A percentile compares a stretch with the other conserved stretches of the same genome.
Evolutionary conservation across 768 basidiomycete species (phyloP).

Genomic region (Pisolithus orientalis): DNA sequence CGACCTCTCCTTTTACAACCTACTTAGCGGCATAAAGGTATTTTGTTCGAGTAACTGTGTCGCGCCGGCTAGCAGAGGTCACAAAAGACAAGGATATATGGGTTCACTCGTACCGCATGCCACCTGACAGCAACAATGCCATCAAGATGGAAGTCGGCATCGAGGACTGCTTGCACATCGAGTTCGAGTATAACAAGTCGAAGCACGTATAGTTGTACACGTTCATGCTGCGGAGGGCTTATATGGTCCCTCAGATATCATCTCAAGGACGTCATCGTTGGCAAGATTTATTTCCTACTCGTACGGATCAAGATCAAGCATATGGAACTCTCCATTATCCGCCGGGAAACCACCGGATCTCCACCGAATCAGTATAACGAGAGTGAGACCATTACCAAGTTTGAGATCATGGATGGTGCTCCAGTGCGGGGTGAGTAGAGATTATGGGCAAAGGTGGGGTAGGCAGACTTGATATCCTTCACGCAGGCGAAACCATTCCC

Average conservation of each 20-base stretch:
- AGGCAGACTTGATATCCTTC: neutral
- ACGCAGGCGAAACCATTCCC: constrained; percentile 90
- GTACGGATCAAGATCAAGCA: constrained; percentile 99
- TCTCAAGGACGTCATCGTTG: constrained; percentile 97
- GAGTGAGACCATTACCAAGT: constrained; percentile 98
- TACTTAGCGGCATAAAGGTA: constrained; percentile 49
- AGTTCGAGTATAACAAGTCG: constrained; percentile 99
- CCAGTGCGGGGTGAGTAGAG: constrained; percentile 76
- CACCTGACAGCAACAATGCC: constrained; percentile 94
- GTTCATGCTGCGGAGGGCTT: constrained; percentile 1
- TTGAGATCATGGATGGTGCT: constrained; percentile 98
- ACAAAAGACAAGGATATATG: constrained; percentile 90
- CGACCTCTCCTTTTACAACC: neutral
- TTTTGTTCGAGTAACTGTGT: constrained; percentile 85
- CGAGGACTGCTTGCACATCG: constrained; percentile 97
- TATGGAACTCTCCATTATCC: constrained; percentile 98
- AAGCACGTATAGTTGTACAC: constrained; percentile 53
- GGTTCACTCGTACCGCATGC: constrained; percentile 99
- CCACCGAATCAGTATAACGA: constrained; percentile 99
- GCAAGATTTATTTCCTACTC: constrained; percentile 98
- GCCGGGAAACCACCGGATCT: constrained; percentile 93
- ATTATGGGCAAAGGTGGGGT: neutral
- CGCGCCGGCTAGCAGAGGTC: constrained; percentile 89
- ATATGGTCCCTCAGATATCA: constrained; percentile 65
- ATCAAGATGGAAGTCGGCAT: constrained; percentile 99